Conservation (phyloP, 2,329 filamentous ascomycete species). For the Trichoderma citrinoviride region DNA sequence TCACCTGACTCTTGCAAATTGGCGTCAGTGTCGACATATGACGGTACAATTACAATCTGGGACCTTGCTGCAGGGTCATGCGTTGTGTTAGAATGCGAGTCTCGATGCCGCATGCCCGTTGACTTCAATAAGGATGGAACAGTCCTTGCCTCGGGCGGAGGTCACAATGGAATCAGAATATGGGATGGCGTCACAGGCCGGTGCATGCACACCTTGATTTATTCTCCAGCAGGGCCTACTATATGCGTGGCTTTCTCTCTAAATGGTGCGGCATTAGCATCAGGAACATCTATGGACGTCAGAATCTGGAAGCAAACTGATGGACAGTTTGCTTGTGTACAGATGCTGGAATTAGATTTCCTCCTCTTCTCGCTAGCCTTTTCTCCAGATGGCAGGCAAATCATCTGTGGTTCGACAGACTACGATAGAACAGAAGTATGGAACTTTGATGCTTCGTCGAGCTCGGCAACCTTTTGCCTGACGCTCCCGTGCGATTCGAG, state of each 20-base stretch:
- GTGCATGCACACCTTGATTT: not conserved
- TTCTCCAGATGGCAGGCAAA: not conserved
- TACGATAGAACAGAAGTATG: not conserved
- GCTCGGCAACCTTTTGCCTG: not conserved
- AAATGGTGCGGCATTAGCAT: not conserved
- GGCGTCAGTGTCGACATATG: not conserved
- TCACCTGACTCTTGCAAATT: not conserved
- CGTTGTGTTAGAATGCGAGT: not conserved
- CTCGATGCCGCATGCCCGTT: not conserved
- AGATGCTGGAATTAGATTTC: not conserved
- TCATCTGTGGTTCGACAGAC: not conserved
- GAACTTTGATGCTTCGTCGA: too few species aligned
- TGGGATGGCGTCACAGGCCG: not conserved
- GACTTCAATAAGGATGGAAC: not conserved
- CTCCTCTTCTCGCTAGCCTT: not conserved
- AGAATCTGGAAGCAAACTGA: not conserved
- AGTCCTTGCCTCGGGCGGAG: not conserved
- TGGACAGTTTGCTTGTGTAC: not conserved
- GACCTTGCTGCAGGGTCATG: not conserved
- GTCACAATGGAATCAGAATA: not conserved
- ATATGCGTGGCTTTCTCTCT: not conserved
- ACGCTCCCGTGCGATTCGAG: too few species aligned
- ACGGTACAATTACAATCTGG: slow-evolving; percentile 11
- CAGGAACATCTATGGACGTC: rapidly evolving
- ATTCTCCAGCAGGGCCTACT: too few species aligned